Evolutionary conservation across 495 filamentous ascomycete genomes (phyloP), one percentile per base, ranked within the genome.

Genomic region (Aspergillus homomorphus): DNA sequence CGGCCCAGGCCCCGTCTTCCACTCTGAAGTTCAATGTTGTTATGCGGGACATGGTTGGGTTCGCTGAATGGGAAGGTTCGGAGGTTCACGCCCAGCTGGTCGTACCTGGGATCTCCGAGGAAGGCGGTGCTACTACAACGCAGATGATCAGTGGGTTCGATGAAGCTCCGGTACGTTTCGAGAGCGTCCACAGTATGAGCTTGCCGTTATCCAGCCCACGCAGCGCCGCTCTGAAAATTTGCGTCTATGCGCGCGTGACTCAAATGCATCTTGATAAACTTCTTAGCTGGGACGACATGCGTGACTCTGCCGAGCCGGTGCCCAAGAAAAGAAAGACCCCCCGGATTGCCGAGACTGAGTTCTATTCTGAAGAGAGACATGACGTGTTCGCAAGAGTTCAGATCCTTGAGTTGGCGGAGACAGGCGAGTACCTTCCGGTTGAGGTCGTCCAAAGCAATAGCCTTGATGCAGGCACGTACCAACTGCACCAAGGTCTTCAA

Each of bases 181-280:
- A 96, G 70, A 98, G 94, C 72, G 91, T 96, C 53, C 94, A 99
- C 75, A 96, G 90, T 65, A 97, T 99, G 92, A 96, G 92, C 69
- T 77, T 99, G 57, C 95, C 95, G n/a, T 80, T 95, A 41, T 86
- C 86, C 22, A 91, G 89, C 57, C 84, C 92, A 12, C 84, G 81
- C 26, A 84, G 85, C 33, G 85, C 89, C 9, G 85, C 84, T 8
- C 72, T 99, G 44, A 84, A 95, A 55, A 87, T 98, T n/a, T 90
- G 91, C 28, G 88, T 99, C 56, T 98, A 96, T 68, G 92, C 95
- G 24, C 88, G 87, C 62, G 90, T 96, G 50, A 93, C 89, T 16
- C 75, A 86, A 1, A 96, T 97, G 88, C 94, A 99, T 69, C 82
- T 99, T 6, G 94, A 99, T 67, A 98, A 96, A 72, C 80, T 99